Evolutionary conservation across 371 early-diverging fungal species (phyloP).

Genomic region (Mortierella sp.): DNA sequence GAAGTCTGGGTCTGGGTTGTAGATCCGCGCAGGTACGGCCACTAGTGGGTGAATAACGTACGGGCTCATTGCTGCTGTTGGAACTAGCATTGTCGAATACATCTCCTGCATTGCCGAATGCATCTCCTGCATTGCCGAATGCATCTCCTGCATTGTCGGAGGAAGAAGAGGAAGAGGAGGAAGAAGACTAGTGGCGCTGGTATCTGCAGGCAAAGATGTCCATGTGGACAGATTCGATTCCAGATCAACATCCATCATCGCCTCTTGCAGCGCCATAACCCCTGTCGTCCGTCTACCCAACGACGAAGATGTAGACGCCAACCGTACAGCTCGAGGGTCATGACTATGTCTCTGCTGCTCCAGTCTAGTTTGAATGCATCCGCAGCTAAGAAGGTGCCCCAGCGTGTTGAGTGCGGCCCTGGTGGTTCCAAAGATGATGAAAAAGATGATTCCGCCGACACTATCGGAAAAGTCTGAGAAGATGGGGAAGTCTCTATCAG

Average conservation of each 20-base stretch:
- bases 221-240: neutral
- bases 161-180: neutral
- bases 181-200: neutral
- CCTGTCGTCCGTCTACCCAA: neutral
- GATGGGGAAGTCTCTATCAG: neutral
- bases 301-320: neutral
- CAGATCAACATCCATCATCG: neutral
- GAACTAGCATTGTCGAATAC: neutral
- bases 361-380: neutral
- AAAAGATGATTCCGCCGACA: conserved; percentile 18
- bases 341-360: neutral
- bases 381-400: neutral
- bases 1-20: neutral
- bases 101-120: neutral
- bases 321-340: neutral
- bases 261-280: neutral
- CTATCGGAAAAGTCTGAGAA: conserved; percentile 37
- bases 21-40: neutral
- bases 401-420: conserved; percentile 16
- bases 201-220: neutral
- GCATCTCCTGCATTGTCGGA: neutral
- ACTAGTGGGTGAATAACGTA: neutral
- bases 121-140: neutral
- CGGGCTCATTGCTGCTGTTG: neutral
- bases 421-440: conserved; percentile 41